Evolutionary conservation across 768 basidiomycete species (phyloP), one percentile per base, ranked within the genome.

Genomic region (Dioszegia crocea): DNA sequence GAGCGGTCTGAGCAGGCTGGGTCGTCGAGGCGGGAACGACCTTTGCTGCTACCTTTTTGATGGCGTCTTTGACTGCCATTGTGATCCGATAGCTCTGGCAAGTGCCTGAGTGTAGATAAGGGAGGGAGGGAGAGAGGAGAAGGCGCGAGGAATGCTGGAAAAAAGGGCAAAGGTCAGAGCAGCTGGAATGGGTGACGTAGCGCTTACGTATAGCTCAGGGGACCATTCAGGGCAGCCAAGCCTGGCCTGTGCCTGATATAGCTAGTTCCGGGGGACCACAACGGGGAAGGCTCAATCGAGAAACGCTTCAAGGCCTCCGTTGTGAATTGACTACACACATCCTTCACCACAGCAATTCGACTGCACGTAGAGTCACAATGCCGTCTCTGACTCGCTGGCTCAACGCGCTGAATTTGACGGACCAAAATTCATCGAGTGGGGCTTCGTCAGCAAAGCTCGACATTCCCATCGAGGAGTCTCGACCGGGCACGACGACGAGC

Each of bases 11-110:
- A 6, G 33, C 33, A 14, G 33, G 33, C 33, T 33, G 33, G 14
- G 33, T 14, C n/a, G n/a, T n/a, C 8, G 33, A 33, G 33, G 33
- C 14, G 33, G 55, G 46, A 23, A 12, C 29, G 45, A 56, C 23
- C 16, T 19, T 29, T 21, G 30, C 36, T 14, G 51, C 51, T 16
- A 38, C 51, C 39, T 53, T 53, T 53, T 53, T 53, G 38, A 53
- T 27, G 16, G 51, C 51, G 33, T 30, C 26, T 27, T 38, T 53
- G 36, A 53, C 26, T 11, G 56, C 38, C 52, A 56, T 17, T 26
- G 2, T 36, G 8, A 19, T 43, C 5, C n/a, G 40, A 19, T 17
- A 43, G 40, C 40, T 19, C 40, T 9, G 5, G 14, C 14, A 33
- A 6, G 14, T 33, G 33, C n/a, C n/a, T n/a, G 33, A 14, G 8